Conservation (phyloP, 1,284 basidiomycete genomes). For the Singerocomus inundabilis region DNA sequence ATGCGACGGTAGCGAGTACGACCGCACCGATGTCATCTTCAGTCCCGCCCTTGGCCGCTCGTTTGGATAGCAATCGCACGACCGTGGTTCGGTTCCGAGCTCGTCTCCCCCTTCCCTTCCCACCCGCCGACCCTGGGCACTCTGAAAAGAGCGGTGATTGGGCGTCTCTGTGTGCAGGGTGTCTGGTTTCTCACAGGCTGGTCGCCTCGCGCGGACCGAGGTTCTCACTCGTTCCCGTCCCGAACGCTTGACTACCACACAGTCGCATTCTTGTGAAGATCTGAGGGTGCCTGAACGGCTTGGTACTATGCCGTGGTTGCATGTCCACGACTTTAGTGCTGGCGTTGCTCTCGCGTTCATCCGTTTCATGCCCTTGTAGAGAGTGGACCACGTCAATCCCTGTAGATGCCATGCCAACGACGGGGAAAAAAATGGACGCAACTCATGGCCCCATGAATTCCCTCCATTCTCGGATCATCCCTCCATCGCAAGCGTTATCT, state of each 20-base stretch:
- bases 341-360: neutral
- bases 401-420: neutral
- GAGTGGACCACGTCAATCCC: neutral
- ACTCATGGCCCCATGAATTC: neutral
- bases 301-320: neutral
- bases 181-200: neutral
- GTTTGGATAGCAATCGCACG: neutral
- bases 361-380: neutral
- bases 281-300: neutral
- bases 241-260: neutral
- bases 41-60: neutral
- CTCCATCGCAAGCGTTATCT: neutral
- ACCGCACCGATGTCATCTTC: too few species aligned
- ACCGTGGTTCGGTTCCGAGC: neutral
- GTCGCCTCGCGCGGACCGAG: neutral
- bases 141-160: neutral
- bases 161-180: neutral
- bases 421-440: neutral
- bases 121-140: too few species aligned
- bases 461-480: conserved; percentile 4
- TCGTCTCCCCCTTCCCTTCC: neutral
- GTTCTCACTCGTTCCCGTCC: neutral
- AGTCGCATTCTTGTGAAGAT: neutral
- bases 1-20: too few species aligned
- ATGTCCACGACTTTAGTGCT: neutral